Base-by-base conservation (phyloP, 2,329 filamentous ascomycete genomes). In the Nigrograna mackinnonii region DNA sequence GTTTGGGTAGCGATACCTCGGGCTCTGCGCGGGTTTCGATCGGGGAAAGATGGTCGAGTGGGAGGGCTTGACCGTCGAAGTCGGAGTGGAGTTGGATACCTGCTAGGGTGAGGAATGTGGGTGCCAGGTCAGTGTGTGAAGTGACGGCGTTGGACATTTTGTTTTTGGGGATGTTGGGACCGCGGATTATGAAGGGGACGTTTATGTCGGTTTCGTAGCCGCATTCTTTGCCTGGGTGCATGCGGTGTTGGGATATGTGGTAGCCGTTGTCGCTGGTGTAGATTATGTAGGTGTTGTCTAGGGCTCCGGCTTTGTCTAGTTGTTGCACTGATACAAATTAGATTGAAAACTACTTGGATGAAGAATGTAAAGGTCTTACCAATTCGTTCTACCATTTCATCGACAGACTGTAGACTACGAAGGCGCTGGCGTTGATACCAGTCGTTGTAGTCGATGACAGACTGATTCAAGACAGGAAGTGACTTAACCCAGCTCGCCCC, bases 351-450 rank as follows among this genome's bases (percentile, higher is more conserved):
- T n/a, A n/a, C n/a, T n/a, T n/a, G n/a, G n/a, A n/a, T n/a, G n/a
- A n/a, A n/a, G n/a, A n/a, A n/a, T n/a, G n/a, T n/a, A n/a, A n/a
- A n/a, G n/a, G n/a, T n/a, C n/a, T 54, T 44, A 7, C 80, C 52
- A 2, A 80, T 49, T 0, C 56, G 51, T n/a, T 76, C 73, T 2
- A 82, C 69, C 37, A 80, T 62, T 49, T 80, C 79, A 46, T 81
- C 78, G 0, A 80, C 77, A 3, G 72, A 67, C 47, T 80, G 77
- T 13, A 80, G 55, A 7, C 77, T 57, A n/a, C 71, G 71, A 6
- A 80, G 60, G 4, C 78, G 69, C 17, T 63, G 53, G 2, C 77
- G 71, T 41, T 80, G 77, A 46, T n/a, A n/a, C n/a, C n/a, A n/a
- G n/a, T n/a, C n/a, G n/a, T n/a, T n/a, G n/a, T n/a, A n/a, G n/a